Percentiles rank a stretch among this genome's conserved stretches.
These are phyloP conservation scores for Glarea lozoyensis DNA, from an alignment of 495 filamentous ascomycete species.

Conservation along the genomic window DNA sequence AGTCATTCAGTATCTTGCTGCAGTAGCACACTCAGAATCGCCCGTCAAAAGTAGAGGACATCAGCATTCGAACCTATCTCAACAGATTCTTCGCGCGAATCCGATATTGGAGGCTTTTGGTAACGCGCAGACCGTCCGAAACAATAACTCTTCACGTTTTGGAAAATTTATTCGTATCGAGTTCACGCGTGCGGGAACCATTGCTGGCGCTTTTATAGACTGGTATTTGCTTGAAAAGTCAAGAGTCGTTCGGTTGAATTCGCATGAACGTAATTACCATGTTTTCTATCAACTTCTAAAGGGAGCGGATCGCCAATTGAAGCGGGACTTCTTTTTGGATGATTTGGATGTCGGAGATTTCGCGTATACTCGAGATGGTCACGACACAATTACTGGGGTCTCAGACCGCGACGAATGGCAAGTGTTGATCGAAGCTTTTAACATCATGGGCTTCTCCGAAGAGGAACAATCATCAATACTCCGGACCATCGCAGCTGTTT, in stretches of 20 bases:
- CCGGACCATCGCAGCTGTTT: conserved; percentile 78
- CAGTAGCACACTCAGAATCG: conserved; percentile 79
- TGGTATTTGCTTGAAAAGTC: conserved; percentile 99
- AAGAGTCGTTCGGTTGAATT: conserved; percentile 78
- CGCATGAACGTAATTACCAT: conserved; percentile 91
- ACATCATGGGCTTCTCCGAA: conserved; percentile 87
- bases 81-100: conserved; percentile 93
- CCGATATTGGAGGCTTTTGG: conserved; percentile 98
- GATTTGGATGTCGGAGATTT: conserved; percentile 75
- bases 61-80: conserved; percentile 81
- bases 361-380: conserved; percentile 81
- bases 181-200: conserved; percentile 82
- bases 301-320: conserved; percentile 66
- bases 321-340: conserved; percentile 65
- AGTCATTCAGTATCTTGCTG: conserved; percentile 96
- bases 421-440: conserved; percentile 81
- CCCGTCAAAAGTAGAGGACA: conserved; percentile 50
- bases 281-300: conserved; percentile 93
- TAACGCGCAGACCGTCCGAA: conserved; percentile 94
- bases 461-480: conserved; percentile 78
- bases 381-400: conserved; percentile 82
- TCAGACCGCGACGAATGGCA: conserved; percentile 91
- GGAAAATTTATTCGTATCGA: conserved; percentile 99
- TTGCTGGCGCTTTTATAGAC: conserved; percentile 93
- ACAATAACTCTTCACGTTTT: conserved; percentile 98